phyloP scores from a whole-genome alignment of 345 rosid species.

The Firmiana major region DNA sequence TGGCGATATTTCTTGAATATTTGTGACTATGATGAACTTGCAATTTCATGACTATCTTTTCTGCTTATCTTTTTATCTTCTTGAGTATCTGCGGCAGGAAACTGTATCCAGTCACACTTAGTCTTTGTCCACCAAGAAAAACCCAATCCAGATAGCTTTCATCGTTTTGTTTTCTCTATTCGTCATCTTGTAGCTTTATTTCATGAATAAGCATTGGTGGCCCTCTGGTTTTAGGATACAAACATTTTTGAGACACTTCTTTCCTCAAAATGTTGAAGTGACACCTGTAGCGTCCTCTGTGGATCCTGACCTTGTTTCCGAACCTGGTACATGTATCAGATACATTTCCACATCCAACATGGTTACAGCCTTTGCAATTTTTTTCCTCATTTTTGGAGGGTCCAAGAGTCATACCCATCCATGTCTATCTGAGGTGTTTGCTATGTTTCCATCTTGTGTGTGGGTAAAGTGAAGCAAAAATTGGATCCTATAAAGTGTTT shows the following conservation, averaged over 20 bases:
- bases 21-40: not conserved
- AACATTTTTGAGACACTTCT: not conserved
- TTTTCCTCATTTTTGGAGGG: not conserved
- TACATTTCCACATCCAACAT: not conserved
- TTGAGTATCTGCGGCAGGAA: no score
- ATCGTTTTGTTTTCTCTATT: not conserved
- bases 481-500: slow-evolving; percentile 7
- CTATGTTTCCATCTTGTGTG: no score
- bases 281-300: not conserved
- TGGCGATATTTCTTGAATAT: not conserved
- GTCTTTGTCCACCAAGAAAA: not conserved
- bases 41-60: not conserved
- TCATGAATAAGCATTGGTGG: not conserved
- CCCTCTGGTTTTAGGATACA: slow-evolving; percentile 6
- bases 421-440: no score
- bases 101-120: not conserved
- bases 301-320: not conserved
- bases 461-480: not conserved
- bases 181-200: slow-evolving; percentile 1
- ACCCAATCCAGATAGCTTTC: not conserved
- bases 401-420: not conserved
- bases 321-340: not conserved
- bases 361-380: not conserved
- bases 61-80: not conserved
- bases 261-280: not conserved